Evolutionary conservation across 108 stramenopile species (phyloP), one percentile per base, ranked within the genome.

Genomic region (Tribonema minus): DNA sequence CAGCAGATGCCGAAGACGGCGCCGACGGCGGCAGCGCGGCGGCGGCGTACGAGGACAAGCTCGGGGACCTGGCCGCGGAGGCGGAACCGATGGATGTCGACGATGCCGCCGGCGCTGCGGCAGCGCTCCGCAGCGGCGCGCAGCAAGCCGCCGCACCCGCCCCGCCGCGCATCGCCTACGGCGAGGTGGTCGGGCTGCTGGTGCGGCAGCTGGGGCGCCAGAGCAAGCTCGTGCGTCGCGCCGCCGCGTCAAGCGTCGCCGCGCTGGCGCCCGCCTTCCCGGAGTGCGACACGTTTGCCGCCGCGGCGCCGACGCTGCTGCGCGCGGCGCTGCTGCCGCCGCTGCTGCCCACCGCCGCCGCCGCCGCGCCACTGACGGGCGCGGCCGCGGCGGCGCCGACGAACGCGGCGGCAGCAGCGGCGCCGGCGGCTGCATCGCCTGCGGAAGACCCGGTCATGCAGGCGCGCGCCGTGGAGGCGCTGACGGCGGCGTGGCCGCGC

Each of bases 401-500:
- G 15, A 54, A 54, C 46, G 20, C 46, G 20, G 46, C 46, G 20
- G 20, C 46, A 54, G 46, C 46, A 54, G 46, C 46, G 20, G 20
- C 9, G 46, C 46, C 46, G 9, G 20, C 46, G 9, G 20, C 15
- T 54, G 46, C 9, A 15, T 9, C 9, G 46, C 46, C 9, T 9
- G 46, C 46, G 35, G 28, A 67, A 58, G 66, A 76, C 54, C 66
- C 66, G 12, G 65, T 76, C 64, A 66, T 76, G 75, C 58, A 76
- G 66, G 75, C 75, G n/a, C 64, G 75, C 6, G 64, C 75, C 5
- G 65, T 76, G 28, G 40, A 63, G 31, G 61, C 61, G 15, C 66
- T 76, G 27, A 61, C 75, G 37, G 75, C 75, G 27, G 75, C 75
- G 12, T 76, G 75, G 75, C 75, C 75, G 28, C 75, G 75, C 0